Conservation (phyloP, 257 asterid genomes). For the Hygrophila difformis region DNA sequence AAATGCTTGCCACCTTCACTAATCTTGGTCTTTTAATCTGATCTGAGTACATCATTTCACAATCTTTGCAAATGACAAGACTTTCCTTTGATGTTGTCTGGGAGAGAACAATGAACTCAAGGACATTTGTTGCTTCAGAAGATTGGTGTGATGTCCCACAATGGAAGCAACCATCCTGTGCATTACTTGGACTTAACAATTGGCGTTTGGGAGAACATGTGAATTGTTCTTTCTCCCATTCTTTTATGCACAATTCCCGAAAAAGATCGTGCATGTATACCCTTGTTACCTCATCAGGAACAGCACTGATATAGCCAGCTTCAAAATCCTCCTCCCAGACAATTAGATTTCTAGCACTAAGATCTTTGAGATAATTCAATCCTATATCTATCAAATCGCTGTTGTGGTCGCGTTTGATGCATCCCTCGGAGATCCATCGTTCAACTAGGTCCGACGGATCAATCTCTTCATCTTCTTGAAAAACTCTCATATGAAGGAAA, state of each 20-base stretch:
- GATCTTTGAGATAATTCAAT: background rate
- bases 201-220: background rate
- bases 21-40: too few species aligned
- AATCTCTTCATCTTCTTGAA: background rate
- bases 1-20: too few species aligned
- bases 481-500: background rate
- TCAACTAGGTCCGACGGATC: background rate
- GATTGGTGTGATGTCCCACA: background rate
- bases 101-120: background rate
- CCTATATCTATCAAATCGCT: background rate
- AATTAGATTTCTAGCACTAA: background rate
- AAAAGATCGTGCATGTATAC: background rate
- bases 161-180: background rate
- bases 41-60: background rate
- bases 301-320: too few species aligned
- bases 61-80: background rate
- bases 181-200: background rate
- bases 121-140: background rate
- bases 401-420: background rate
- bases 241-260: background rate
- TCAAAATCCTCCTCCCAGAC: too few species aligned
- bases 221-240: slow-evolving; percentile 3
- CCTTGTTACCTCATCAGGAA: background rate
- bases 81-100: background rate
- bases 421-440: background rate